Conservation (phyloP, 1,284 basidiomycete genomes). For the Earliella scabrosa region DNA sequence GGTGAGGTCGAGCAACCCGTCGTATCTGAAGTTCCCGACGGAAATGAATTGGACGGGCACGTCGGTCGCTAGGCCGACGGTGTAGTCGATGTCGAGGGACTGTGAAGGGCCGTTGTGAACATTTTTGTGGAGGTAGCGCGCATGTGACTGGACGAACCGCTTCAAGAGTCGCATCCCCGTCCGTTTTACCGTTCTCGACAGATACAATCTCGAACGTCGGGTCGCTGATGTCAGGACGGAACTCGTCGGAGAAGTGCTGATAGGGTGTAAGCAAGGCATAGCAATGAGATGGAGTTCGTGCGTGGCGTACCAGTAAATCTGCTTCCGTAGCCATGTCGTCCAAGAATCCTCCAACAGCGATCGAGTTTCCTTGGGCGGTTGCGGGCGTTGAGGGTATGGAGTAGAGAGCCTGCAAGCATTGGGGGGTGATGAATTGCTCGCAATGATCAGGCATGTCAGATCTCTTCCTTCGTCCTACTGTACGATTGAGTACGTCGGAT, state of each 20-base stretch:
- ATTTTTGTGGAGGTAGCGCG: conserved; percentile 43
- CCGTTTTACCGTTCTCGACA: conserved; percentile 39
- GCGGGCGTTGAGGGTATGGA: conserved; percentile 49
- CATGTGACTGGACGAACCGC: conserved; percentile 15
- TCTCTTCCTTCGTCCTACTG: conserved; percentile 5
- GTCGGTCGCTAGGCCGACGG: conserved; percentile 61
- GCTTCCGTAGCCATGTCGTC: conserved; percentile 52
- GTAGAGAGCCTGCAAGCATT: conserved; percentile 58
- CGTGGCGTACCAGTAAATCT: conserved; percentile 44
- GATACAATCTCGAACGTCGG: conserved; percentile 19
- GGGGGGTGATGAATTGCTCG: conserved; percentile 47
- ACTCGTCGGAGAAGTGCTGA: conserved; percentile 50
- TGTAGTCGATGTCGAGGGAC: conserved; percentile 67
- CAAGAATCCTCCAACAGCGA: conserved; percentile 61
- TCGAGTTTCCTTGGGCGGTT: conserved; percentile 45
- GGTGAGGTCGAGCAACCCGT: conserved; percentile 35
- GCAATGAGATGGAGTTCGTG: too few relatives aligned
- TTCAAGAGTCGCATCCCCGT: conserved; percentile 18
- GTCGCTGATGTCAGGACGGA: conserved; percentile 49
- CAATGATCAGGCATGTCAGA: conserved; percentile 16
- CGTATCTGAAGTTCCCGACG: conserved; percentile 22
- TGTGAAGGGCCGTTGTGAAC: conserved; percentile 47
- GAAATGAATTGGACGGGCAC: conserved; percentile 18
- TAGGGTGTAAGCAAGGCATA: conserved; percentile 27
- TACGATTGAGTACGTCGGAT: background rate